These are phyloP conservation scores for Colletotrichum cuscutae DNA, from an alignment of 2,329 filamentous ascomycete species.

Conservation along the genomic window DNA sequence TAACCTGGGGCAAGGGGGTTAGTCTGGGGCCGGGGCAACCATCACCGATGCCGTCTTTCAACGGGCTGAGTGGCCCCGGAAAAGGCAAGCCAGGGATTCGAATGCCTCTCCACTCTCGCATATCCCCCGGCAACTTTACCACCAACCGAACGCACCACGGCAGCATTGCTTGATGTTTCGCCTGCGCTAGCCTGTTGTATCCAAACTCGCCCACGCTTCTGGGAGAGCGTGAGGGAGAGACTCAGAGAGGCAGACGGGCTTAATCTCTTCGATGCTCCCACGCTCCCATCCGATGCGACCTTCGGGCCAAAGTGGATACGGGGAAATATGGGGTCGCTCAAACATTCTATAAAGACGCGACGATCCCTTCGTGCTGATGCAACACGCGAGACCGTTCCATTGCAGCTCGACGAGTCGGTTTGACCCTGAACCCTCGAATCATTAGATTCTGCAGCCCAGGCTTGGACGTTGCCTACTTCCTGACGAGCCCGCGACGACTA, in stretches of 20 bases:
- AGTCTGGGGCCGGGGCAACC: slow-evolving; percentile 26
- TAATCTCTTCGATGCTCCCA: slow-evolving; percentile 6
- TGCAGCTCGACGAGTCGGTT: slow-evolving; percentile 26
- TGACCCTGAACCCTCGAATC: not conserved
- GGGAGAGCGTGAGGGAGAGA: not conserved
- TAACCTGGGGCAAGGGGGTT: slow-evolving; percentile 25
- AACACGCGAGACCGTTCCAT: slow-evolving; percentile 2
- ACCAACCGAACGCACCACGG: slow-evolving; percentile 14
- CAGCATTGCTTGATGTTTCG: not conserved
- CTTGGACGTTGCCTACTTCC: not conserved
- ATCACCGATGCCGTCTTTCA: slow-evolving; percentile 24
- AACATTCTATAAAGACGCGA: slow-evolving; percentile 32
- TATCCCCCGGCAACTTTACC: slow-evolving; percentile 7
- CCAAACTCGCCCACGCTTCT: slow-evolving; percentile 6
- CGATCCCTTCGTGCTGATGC: slow-evolving; percentile 23
- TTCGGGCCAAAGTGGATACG: slow-evolving; percentile 25
- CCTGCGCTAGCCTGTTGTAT: slow-evolving; percentile 5
- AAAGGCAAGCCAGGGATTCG: slow-evolving; percentile 15
- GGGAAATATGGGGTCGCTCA: slow-evolving; percentile 18
- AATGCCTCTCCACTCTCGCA: slow-evolving; percentile 1
- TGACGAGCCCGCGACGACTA: not conserved
- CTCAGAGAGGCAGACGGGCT: not conserved
- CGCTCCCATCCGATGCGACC: slow-evolving; percentile 5
- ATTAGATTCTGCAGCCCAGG: not conserved
- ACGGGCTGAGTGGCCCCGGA: not conserved